Percentiles rank a stretch among this genome's conserved stretches.
These are phyloP conservation scores for Phytophthora macrochlamydospora DNA, from an alignment of 352 stramenopile species.

Conservation along the genomic window DNA sequence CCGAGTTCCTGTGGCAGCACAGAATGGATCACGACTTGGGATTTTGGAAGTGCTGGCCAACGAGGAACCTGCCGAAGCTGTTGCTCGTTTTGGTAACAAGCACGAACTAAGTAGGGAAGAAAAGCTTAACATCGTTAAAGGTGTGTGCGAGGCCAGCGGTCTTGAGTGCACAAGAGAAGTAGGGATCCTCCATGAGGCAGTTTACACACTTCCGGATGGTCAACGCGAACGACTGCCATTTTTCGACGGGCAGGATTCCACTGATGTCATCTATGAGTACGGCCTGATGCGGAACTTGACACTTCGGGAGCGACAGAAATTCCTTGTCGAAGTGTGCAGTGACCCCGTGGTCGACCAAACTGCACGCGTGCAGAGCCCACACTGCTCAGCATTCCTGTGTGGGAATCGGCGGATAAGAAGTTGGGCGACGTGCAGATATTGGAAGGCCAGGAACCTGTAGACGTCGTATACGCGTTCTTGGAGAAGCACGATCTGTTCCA, in stretches of 20 bases:
- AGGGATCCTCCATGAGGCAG: conserved; percentile 65
- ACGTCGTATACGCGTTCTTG: conserved; percentile 86
- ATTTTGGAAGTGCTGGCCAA: conserved; percentile 62
- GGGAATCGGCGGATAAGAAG: conserved; percentile 71
- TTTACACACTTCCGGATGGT: conserved; percentile 62
- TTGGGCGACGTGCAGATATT: conserved; percentile 75
- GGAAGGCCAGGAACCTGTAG: conserved; percentile 79
- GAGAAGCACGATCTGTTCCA: conserved; percentile 89
- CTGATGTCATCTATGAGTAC: conserved; percentile 83
- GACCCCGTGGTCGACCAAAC: conserved; percentile 64
- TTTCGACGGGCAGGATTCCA: conserved; percentile 72
- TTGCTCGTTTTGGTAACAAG: conserved; percentile 77
- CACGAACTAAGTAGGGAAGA: conserved; percentile 59
- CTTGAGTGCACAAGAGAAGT: conserved; percentile 57
- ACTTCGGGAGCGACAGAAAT: conserved; percentile 63
- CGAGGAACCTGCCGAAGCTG: conserved; percentile 75
- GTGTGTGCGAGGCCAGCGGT: conserved; percentile 59
- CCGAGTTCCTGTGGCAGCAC: conserved; percentile 54
- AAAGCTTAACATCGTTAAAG: conserved; percentile 58
- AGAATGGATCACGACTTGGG: conserved; percentile 67
- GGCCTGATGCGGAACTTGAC: conserved; percentile 71
- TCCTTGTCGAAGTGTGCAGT: conserved; percentile 75
- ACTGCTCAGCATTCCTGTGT: conserved; percentile 76
- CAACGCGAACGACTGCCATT: conserved; percentile 65
- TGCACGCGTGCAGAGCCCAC: conserved; percentile 81